Conservation (phyloP, 805 yeast species). For the Hanseniaspora taiwanica region DNA sequence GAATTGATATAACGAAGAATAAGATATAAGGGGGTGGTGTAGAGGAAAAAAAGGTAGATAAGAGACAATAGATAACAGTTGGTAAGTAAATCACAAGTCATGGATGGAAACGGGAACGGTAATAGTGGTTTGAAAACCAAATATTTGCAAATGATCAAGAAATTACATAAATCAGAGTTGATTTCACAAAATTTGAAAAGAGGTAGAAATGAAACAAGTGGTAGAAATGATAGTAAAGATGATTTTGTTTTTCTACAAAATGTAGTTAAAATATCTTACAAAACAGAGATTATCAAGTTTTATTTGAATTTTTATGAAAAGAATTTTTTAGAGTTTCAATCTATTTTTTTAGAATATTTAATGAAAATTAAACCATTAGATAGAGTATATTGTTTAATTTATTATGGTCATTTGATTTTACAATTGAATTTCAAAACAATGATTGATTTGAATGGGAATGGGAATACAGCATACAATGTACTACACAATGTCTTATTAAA, state of each 20-base stretch:
- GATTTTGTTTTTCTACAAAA: not conserved
- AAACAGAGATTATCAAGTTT: conserved; percentile 11
- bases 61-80: not conserved
- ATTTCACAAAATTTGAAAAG: conserved; percentile 10
- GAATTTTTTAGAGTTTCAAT: conserved; percentile 23
- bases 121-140: not conserved
- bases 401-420: conserved; percentile 4
- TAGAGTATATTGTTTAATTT: conserved; percentile 17
- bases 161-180: conserved; percentile 32
- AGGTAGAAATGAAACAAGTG: conserved; percentile 9
- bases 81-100: not conserved
- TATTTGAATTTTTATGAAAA: conserved; percentile 17
- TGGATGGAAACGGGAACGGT: not conserved
- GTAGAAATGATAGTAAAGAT: conserved; percentile 7
- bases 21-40: too few relatives aligned
- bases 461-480: not conserved
- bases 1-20: too few relatives aligned
- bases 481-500: not conserved
- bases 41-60: not conserved
- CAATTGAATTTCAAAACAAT: not conserved
- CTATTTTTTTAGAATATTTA: conserved; percentile 19
- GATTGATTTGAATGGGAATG: not conserved
- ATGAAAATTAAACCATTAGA: conserved; percentile 21
- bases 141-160: not conserved
- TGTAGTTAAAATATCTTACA: not conserved